Conservation (phyloP, 306 rosid species). For the Gastrolobium villosum region DNA sequence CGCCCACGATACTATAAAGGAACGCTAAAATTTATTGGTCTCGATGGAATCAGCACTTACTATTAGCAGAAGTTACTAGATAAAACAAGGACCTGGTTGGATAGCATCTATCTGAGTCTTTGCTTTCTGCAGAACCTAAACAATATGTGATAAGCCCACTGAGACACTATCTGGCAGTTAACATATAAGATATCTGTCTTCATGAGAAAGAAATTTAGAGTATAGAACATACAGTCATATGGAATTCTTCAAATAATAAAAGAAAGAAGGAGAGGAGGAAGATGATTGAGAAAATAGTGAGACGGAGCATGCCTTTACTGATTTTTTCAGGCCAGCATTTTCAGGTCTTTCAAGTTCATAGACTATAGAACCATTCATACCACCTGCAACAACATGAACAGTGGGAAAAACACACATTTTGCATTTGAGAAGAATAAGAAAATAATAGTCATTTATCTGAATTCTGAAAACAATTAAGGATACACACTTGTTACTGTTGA, state of each 20-base stretch:
- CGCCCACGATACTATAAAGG: slow-evolving; percentile 85
- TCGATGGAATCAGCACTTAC: slow-evolving; percentile 39
- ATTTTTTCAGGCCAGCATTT: slow-evolving; percentile 80
- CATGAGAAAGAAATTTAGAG: slow-evolving; percentile 17
- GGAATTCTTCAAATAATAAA: neutral
- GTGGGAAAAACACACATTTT: neutral
- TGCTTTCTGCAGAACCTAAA: slow-evolving; percentile 82
- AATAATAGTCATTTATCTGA: slow-evolving; percentile 2
- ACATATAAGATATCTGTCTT: slow-evolving; percentile 38
- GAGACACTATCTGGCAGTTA: slow-evolving; percentile 48
- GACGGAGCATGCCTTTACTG: slow-evolving; percentile 74
- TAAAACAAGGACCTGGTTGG: slow-evolving; percentile 71
- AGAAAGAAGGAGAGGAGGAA: neutral
- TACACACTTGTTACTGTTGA: neutral
- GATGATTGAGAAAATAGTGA: slow-evolving; percentile 41
- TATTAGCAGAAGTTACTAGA: slow-evolving; percentile 39
- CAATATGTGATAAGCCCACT: slow-evolving; percentile 42
- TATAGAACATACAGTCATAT: neutral
- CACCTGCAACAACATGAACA: slow-evolving; percentile 71
- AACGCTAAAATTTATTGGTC: slow-evolving; percentile 51
- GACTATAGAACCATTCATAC: slow-evolving; percentile 92
- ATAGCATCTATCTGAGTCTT: slow-evolving; percentile 80
- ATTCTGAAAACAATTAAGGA: neutral
- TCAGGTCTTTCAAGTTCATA: slow-evolving; percentile 92
- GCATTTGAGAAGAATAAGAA: slow-evolving; percentile 23